Base-by-base conservation (phyloP, 2,329 filamentous ascomycete genomes). In the Colletotrichum musae region DNA sequence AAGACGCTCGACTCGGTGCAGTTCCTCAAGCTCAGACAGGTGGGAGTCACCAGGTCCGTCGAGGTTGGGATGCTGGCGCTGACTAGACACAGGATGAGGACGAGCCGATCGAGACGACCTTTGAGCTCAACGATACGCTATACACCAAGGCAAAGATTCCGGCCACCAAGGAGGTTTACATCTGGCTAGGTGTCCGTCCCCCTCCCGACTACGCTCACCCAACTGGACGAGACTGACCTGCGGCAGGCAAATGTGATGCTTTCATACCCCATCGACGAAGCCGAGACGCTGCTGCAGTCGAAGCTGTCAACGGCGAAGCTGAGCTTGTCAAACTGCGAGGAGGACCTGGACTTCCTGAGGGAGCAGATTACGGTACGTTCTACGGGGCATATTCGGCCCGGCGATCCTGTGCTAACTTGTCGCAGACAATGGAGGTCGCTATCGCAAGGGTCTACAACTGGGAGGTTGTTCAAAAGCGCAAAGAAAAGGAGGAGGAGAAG, bases 371-470 rank as follows among this genome's bases (percentile, higher is more conserved):
- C 96, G 72, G 95, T 97, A 84, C 74, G 89, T 82, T 7, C 15
- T 9, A 13, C 0, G 2, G 45, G 6, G 18, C 45, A 18, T 6
- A 2, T 3, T 32, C 12, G 21, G 15, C 2, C 2, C 1, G 13
- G n/a, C 18, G 21, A 13, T 9, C 36, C 43, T 58, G 41, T 53
- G 63, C 58, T 62, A 75, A 73, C 70, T 68, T 7, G 66, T 26
- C 50, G n/a, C 73, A 97, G 94, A 98, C 95, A 0, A 92, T 99
- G 85, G 96, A 99, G 81, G 96, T 99, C 41, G 96, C 96, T 4
- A 94, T 95, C 48, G 96, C 96, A 24, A 88, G 96, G 72, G 95
- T 99, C n/a, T 98, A 99, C 82, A 99, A 99, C 81, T 98, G 96
- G 95, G 96, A 99, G 77, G 94, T 99, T 5, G 94, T 95, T 51